Percentiles rank a stretch among this genome's conserved stretches.
Conservation (phyloP, 2,329 filamentous ascomycete species). For the Sordariomycetes sp. region DNA sequence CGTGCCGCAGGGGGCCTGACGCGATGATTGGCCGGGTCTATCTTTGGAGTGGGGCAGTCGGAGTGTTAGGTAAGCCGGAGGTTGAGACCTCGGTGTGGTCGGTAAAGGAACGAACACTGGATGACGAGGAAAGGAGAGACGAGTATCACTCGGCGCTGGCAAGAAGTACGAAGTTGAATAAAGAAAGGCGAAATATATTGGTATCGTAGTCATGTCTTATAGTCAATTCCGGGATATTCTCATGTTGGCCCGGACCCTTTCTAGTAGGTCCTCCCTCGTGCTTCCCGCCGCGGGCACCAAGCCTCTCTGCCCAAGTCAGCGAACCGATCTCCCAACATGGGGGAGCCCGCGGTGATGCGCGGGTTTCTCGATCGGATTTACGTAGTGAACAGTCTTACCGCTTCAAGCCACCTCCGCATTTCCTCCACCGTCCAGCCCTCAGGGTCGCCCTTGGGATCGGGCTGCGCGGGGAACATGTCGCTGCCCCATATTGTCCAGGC, state of each 20-base stretch:
- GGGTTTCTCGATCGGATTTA: neutral
- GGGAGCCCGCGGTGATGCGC: neutral
- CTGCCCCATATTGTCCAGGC: constrained; percentile 78
- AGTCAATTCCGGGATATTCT: constrained; percentile 22
- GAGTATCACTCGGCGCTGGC: neutral
- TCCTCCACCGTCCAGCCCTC: constrained; percentile 69
- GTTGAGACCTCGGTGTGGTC: neutral
- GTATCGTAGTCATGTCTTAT: neutral
- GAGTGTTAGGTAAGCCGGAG: neutral
- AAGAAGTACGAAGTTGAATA: neutral
- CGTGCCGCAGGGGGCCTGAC: neutral
- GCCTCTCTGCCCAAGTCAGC: constrained; percentile 25
- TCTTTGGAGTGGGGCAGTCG: neutral
- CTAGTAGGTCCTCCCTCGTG: constrained; percentile 33
- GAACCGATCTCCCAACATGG: constrained; percentile 7
- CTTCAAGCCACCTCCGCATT: constrained; percentile 67
- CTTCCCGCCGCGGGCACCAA: constrained; percentile 31
- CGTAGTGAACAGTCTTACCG: constrained; percentile 42
- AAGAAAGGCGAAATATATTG: neutral
- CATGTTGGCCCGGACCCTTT: constrained; percentile 35
- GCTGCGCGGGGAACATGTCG: constrained; percentile 66
- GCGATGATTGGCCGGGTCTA: neutral
- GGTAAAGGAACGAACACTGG: neutral
- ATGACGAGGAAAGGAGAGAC: neutral
- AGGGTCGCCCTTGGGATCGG: constrained; percentile 68